Base-by-base conservation (phyloP, 371 early-diverging fungal genomes). In the Blakeslea trispora region DNA sequence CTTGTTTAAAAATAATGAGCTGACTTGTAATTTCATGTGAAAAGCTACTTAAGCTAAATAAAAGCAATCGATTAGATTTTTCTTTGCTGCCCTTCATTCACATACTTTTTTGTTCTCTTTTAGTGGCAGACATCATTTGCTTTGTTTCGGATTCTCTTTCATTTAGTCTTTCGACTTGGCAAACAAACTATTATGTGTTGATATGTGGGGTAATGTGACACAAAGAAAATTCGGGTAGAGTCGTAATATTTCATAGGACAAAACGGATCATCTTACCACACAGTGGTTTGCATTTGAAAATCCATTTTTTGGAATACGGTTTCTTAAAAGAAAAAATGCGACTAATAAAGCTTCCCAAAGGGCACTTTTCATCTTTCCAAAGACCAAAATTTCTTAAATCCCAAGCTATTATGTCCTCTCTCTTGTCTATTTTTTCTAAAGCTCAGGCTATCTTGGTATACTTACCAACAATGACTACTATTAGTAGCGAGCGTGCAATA, bases 401-500 rank as follows among this genome's bases (percentile, higher is more conserved):
- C 41, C 56, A 57, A 50, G 50, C 57, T 34, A 45, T 58, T 46
- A 18, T 51, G 58, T 55, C 32, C 55, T 55, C 55, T 55, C 45
- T 39, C 47, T 14, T 42, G 43, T 58, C 52, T 40, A 58, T 57
- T 50, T 57, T 51, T 51, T 58, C 40, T 51, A 58, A 58, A 51
- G 37, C n/a, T 41, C 53, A 48, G 53, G 53, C 35, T 48, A 52
- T 46, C 46, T 52, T 52, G 52, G 52, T 45, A 46, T 40, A 40
- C 22, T 53, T 59, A 14, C 5, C 49, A 53, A 53, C 48, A 53
- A 53, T 59, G 53, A 48, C 49, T 47, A 59, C 59, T 53, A 59
- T 53, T n/a, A 53, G 53, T 43, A 59, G 53, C 53, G 53, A 53
- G 48, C 53, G 53, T 48, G 44, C 53, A 53, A n/a, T 59, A 59